A percentile compares a stretch with the other conserved stretches of the same genome.
phyloP scores from a whole-genome alignment of 768 basidiomycete genomes.

The Leccinum barrowsii region DNA sequence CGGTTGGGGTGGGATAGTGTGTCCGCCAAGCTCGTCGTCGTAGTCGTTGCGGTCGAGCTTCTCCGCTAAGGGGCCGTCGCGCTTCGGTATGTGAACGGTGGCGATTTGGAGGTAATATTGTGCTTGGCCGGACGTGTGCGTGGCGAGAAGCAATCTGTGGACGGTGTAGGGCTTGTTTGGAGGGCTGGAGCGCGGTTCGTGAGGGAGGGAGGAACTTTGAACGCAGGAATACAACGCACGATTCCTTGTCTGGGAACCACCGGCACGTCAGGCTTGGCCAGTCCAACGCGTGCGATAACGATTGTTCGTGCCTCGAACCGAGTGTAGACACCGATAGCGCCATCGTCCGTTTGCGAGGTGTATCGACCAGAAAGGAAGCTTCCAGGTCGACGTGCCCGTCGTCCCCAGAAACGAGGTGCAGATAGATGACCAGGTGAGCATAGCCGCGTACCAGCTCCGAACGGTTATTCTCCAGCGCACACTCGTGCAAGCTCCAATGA shows the following conservation, averaged over 20 bases:
- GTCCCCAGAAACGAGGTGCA: no score
- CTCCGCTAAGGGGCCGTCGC: conserved; percentile 62
- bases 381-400: no score
- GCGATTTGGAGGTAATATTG: conserved; percentile 97
- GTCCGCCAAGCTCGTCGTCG: conserved; percentile 93
- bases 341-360: no score
- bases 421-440: no score
- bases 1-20: conserved; percentile 79
- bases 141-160: conserved; percentile 92
- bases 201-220: not conserved
- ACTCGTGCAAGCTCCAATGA: no score
- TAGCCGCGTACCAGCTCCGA: no score
- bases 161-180: conserved; percentile 90
- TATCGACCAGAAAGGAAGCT: no score
- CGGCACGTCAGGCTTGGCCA: conserved; percentile 98
- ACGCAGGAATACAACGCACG: conserved; percentile 47
- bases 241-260: conserved; percentile 98
- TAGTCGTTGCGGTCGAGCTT: conserved; percentile 79
- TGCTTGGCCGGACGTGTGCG: conserved; percentile 93
- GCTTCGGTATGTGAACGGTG: conserved; percentile 88
- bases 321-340: no score
- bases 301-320: no score
- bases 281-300: conserved; percentile 77
- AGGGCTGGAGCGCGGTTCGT: conserved; percentile 49
- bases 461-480: no score